Conservation (phyloP, 345 rosid genomes). For the Luvunga scandens region DNA sequence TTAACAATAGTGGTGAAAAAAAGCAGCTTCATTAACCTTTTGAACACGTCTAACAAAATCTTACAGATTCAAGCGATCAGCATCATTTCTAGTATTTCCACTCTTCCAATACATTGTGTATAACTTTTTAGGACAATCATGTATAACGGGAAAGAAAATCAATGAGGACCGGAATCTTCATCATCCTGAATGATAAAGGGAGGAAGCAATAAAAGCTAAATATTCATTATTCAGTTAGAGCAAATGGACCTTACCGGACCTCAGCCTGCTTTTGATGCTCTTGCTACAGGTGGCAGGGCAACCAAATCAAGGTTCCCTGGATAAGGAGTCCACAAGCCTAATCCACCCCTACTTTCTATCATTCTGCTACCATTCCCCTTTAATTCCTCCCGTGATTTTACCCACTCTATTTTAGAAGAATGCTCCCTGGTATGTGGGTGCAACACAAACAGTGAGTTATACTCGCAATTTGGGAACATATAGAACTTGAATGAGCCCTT, state of each 20-base stretch:
- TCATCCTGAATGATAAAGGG: background rate
- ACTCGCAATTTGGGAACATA: constrained; percentile 95
- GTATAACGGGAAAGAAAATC: background rate
- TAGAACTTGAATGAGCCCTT: constrained; percentile 63
- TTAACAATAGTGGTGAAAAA: no score
- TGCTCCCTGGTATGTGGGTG: constrained; percentile 95
- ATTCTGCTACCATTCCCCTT: constrained; percentile 73
- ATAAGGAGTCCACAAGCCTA: constrained; percentile 94
- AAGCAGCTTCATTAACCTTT: background rate
- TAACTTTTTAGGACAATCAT: background rate
- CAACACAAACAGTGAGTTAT: constrained; percentile 70
- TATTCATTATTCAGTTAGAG: background rate
- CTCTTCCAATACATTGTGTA: background rate
- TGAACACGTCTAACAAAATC: background rate
- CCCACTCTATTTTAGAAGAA: constrained; percentile 97
- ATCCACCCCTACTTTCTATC: constrained; percentile 86
- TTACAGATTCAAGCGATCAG: background rate
- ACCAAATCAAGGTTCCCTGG: constrained; percentile 76
- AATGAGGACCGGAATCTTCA: background rate
- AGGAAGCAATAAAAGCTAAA: background rate
- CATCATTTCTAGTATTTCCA: no score
- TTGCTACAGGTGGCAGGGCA: constrained; percentile 56
- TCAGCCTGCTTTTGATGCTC: constrained; percentile 97
- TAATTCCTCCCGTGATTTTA: constrained; percentile 65
- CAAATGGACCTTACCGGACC: background rate